phyloP scores from a whole-genome alignment of 108 stramenopile genomes.

The Fragilariopsis cylindrus region DNA sequence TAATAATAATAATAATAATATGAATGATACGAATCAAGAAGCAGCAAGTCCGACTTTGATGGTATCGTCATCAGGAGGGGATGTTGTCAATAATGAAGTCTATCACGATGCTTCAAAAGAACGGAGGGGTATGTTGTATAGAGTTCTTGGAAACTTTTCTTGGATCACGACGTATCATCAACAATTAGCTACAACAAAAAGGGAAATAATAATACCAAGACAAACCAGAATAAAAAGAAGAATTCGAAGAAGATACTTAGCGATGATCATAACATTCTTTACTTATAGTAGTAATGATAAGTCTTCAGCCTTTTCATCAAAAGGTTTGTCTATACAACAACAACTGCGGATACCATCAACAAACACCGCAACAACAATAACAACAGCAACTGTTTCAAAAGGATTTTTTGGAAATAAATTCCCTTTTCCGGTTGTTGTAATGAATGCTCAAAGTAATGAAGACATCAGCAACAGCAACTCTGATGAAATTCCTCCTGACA shows the following conservation, averaged over 20 bases:
- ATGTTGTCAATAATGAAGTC: no score
- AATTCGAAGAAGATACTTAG: background rate
- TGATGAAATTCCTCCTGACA: constrained; percentile 1
- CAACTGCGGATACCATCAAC: background rate
- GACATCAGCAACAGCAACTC: background rate
- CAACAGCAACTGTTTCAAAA: background rate
- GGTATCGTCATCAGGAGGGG: no score
- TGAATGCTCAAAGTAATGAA: background rate
- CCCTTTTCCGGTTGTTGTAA: background rate
- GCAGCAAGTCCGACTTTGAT: no score
- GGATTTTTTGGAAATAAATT: background rate
- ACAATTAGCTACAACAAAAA: background rate
- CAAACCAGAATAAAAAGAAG: background rate
- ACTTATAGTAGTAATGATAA: background rate
- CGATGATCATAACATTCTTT: background rate
- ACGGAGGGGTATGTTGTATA: background rate
- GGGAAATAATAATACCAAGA: background rate
- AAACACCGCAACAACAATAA: background rate
- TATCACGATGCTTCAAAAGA: background rate
- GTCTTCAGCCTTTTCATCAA: background rate
- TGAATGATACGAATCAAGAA: no score
- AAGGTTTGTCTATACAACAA: background rate
- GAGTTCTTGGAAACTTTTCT: background rate
- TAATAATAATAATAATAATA: no score
- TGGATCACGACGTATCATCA: background rate